A percentile compares a stretch with the other conserved stretches of the same genome.
Evolutionary conservation across 331 rosid species (phyloP).

Genomic region (Acacia pycnantha): DNA sequence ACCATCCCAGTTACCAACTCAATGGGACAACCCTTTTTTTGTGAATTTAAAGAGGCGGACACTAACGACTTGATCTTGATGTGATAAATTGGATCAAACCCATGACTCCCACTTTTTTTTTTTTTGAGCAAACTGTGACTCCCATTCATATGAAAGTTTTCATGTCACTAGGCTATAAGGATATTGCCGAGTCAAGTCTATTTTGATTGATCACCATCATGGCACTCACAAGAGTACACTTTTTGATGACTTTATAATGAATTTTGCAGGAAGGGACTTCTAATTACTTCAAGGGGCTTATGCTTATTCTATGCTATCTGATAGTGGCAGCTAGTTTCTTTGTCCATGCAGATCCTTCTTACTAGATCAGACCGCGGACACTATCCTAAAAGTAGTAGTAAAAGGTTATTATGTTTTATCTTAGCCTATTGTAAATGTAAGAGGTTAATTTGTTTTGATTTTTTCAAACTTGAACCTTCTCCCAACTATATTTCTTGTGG

Average conservation of each 20-base stretch:
- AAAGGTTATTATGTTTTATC: neutral
- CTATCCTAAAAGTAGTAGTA: neutral
- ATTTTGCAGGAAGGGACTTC: constrained; percentile 77
- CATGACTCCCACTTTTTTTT: no score
- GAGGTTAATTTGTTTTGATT: neutral
- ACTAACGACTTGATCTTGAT: no score
- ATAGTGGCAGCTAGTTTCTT: constrained; percentile 83
- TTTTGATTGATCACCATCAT: neutral
- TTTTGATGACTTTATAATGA: constrained; percentile 1
- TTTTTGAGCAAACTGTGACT: no score
- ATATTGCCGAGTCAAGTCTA: neutral
- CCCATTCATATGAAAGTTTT: no score
- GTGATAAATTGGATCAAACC: no score
- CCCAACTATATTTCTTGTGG: neutral
- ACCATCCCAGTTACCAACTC: neutral
- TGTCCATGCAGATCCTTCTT: constrained; percentile 63
- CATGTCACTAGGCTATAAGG: no score
- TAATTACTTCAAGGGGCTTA: constrained; percentile 74
- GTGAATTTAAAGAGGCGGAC: no score
- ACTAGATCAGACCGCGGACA: neutral
- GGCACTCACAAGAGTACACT: neutral
- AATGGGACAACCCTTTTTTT: neutral
- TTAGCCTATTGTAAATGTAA: neutral
- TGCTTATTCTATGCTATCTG: constrained; percentile 83
- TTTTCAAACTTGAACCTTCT: neutral